These are phyloP conservation scores for Sporothrix phasma DNA, from an alignment of 2,329 filamentous ascomycete genomes.

Conservation along the genomic window DNA sequence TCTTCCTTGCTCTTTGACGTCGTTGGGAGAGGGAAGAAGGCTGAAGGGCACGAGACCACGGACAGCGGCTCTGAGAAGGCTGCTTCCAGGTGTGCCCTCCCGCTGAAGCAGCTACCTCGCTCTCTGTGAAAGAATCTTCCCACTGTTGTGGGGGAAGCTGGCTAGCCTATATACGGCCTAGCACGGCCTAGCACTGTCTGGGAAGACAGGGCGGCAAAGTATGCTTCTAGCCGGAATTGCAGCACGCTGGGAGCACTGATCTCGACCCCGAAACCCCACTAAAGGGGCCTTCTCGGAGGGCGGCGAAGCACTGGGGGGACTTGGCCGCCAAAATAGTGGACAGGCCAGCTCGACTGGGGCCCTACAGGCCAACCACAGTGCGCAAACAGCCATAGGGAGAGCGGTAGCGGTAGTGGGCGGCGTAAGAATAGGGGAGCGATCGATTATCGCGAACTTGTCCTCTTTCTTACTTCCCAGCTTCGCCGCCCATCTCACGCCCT, in stretches of 20 bases:
- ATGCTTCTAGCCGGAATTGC: conserved; percentile 8
- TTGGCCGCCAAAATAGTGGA: not conserved
- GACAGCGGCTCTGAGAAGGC: not conserved
- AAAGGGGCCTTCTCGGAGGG: conserved; percentile 9
- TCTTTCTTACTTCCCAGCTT: conserved; percentile 14
- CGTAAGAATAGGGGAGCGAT: not conserved
- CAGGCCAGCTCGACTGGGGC: not conserved
- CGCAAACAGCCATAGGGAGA: not conserved
- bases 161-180: not conserved
- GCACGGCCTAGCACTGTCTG: not conserved
- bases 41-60: not conserved
- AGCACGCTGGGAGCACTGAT: not conserved
- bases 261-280: conserved; percentile 4
- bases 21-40: not conserved
- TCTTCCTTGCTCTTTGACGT: not conserved
- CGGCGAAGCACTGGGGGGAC: not conserved
- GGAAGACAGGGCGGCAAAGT: not conserved
- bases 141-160: conserved; percentile 1
- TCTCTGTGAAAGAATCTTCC: conserved; percentile 3
- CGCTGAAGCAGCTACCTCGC: not conserved
- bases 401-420: not conserved
- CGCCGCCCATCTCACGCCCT: not conserved
- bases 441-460: conserved; percentile 20
- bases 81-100: not conserved
- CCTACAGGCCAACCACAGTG: not conserved